A percentile compares a stretch with the other conserved stretches of the same genome.
phyloP scores from a whole-genome alignment of 2,329 filamentous ascomycete species.

The Ceratocystis colombiana region DNA sequence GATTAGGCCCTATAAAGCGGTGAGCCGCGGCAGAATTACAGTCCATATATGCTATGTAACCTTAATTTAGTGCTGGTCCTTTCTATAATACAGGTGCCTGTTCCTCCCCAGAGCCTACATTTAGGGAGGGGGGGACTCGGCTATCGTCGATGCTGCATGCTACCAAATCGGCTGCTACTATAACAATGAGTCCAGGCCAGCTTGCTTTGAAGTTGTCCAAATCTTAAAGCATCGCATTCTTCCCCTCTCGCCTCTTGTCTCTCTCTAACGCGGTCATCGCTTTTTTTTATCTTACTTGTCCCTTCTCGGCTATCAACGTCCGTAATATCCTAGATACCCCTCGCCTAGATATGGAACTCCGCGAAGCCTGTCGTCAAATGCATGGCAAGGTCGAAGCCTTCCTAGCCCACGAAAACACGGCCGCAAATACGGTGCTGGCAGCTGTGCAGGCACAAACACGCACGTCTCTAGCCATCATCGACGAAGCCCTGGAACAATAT shows the following conservation, averaged over 20 bases:
- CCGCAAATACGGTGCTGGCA: constrained; percentile 39
- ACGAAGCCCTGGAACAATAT: constrained; percentile 65
- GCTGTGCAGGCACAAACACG: constrained; percentile 65
- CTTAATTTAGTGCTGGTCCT: not conserved
- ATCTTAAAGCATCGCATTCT: not conserved
- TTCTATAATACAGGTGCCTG: not conserved
- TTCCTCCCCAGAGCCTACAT: not conserved
- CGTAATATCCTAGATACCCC: not conserved
- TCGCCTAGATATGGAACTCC: constrained; percentile 28
- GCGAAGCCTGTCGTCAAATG: constrained; percentile 43
- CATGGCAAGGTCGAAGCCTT: constrained; percentile 55
- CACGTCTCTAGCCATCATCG: constrained; percentile 61
- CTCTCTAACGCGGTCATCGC: not conserved
- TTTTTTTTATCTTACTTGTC: not conserved
- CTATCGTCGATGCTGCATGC: constrained; percentile 3
- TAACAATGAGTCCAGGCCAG: constrained; percentile 1
- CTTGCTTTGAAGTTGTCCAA: not conserved
- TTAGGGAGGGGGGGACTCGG: not conserved
- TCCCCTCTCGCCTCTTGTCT: not conserved
- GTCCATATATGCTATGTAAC: not conserved
- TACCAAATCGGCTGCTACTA: not conserved
- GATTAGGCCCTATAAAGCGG: not conserved
- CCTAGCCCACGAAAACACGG: constrained; percentile 48
- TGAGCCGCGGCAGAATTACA: constrained; percentile 11
- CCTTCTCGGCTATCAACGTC: too few species aligned